Evolutionary conservation across 352 stramenopile genomes (phyloP), one percentile per base, ranked within the genome.

Genomic region (Phytopythium kandeliae): DNA sequence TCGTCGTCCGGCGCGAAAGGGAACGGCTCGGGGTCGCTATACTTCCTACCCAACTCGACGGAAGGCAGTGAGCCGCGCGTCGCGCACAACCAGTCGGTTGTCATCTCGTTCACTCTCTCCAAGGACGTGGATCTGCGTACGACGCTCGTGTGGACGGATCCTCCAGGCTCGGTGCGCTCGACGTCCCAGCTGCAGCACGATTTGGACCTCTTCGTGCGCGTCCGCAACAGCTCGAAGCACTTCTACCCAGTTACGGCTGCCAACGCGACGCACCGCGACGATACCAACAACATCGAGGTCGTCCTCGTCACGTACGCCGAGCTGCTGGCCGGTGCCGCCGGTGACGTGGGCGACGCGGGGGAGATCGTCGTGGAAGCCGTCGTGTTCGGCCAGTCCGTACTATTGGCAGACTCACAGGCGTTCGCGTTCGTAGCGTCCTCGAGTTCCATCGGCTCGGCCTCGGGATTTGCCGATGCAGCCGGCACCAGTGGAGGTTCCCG

Each of bases 281-380:
- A 69, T 24, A 71, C 75, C n/a, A 92, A 92, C 67, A 92, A 92
- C 54, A 75, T 92, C 21, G 82, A 92, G 54, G 86, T 92, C 77
- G 82, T 92, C 19, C 65, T 80, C 25, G 79, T 91, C 11, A 76
- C 73, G 28, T 91, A 92, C 51, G 50, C 63, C 42, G 65, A 87
- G 25, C 63, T 92, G 21, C 38, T 86, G 8, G 57, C 67, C 42
- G 71, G 77, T 35, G 63, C 71, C 22, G 42, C 44, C 11, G 48
- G n/a, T 17, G 51, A 15, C 16, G 47, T 79, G 13, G 67, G 70
- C 16, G 43, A 65, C 1, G 44, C 69, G n/a, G 79, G 79, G 9
- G 76, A 86, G 45, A 85, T 89, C 51, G 51, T 86, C 28, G 79
- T 92, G 4, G 77, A 92, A 31, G 82, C 77, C 12, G 71, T 85